Conservation (phyloP, 208 protist genomes). For the Leishmania gerbilli region DNA sequence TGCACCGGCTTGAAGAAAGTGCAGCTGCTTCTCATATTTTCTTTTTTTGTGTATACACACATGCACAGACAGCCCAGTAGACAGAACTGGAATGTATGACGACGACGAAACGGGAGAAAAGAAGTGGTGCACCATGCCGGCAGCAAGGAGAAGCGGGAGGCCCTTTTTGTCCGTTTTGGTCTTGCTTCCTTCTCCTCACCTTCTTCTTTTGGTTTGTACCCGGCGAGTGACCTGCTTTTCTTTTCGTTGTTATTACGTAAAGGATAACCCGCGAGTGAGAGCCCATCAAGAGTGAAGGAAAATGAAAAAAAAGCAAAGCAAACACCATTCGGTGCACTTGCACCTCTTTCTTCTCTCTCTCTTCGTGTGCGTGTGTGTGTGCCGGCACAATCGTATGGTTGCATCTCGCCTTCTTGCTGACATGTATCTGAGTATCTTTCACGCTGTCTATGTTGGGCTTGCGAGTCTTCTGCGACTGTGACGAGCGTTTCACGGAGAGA, state of each 20-base stretch:
- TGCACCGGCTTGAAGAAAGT: not conserved
- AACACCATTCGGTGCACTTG: no score
- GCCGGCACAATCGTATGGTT: no score
- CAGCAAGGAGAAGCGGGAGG: not conserved
- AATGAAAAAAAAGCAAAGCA: not conserved
- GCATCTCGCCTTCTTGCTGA: not conserved
- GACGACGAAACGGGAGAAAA: no score
- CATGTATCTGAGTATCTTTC: not conserved
- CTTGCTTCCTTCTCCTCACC: not conserved
- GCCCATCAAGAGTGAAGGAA: not conserved
- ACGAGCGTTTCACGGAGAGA: not conserved
- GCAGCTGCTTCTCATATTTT: not conserved
- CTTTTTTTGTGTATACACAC: not conserved
- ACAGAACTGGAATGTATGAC: not conserved
- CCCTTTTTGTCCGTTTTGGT: constrained; percentile 3
- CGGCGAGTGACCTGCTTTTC: not conserved
- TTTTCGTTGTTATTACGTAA: not conserved
- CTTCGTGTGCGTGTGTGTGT: no score
- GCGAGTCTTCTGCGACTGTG: not conserved
- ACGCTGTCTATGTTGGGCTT: not conserved
- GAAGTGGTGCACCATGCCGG: not conserved
- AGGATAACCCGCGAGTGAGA: not conserved
- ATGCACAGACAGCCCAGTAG: not conserved
- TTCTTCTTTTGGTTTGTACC: constrained; percentile 3
- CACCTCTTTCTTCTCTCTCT: no score